Evolutionary conservation across 2,329 filamentous ascomycete genomes (phyloP).

Genomic region (Aspergillus sp.): DNA sequence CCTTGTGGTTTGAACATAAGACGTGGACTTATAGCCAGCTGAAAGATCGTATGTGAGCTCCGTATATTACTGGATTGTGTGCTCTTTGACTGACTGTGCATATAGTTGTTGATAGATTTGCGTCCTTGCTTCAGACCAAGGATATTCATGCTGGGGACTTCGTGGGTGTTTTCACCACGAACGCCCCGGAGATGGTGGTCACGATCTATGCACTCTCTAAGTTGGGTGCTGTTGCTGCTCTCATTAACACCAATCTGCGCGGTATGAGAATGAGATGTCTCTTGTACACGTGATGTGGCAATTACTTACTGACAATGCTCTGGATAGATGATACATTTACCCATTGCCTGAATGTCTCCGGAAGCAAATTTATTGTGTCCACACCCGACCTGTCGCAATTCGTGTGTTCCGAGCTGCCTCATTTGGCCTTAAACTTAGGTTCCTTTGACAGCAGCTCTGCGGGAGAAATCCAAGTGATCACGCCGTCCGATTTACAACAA

Average conservation of each 20-base stretch:
- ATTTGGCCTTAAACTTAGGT: constrained; percentile 41
- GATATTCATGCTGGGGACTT: constrained; percentile 44
- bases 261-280: constrained; percentile 31
- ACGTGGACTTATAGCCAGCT: constrained; percentile 51
- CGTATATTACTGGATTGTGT: no score
- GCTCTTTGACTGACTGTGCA: constrained; percentile 8
- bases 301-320: not conserved
- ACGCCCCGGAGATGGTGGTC: constrained; percentile 53
- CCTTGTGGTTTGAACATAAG: constrained; percentile 52
- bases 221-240: constrained; percentile 47
- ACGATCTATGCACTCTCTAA: constrained; percentile 49
- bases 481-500: constrained; percentile 28
- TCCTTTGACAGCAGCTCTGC: constrained; percentile 37
- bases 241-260: constrained; percentile 52
- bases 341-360: constrained; percentile 48
- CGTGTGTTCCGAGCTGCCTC: constrained; percentile 37
- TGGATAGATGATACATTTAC: constrained; percentile 46
- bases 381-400: constrained; percentile 46
- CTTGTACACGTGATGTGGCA: no score
- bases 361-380: constrained; percentile 44
- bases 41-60: constrained; percentile 41
- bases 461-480: constrained; percentile 27
- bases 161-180: constrained; percentile 51
- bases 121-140: constrained; percentile 42
- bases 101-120: constrained; percentile 47